Percentiles rank a stretch among this genome's conserved stretches.
phyloP scores from a whole-genome alignment of 2,329 filamentous ascomycete genomes.

The Monilinia laxa region DNA sequence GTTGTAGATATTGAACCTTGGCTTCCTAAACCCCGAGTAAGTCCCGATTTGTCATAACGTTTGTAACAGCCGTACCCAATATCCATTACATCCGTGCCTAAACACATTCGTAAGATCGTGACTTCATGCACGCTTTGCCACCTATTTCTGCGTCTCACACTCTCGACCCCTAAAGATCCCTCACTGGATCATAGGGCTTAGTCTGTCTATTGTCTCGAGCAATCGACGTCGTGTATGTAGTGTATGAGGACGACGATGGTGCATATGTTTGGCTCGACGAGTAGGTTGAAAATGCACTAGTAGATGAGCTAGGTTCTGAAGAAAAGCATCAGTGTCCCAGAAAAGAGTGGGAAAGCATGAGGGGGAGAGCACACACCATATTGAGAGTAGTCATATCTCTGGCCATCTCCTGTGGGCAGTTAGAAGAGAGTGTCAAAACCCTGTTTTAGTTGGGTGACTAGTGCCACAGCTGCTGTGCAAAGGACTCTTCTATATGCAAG shows the following conservation, averaged over 20 bases:
- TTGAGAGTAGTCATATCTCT: conserved; percentile 12
- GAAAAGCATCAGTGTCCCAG: background rate
- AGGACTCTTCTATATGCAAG: background rate
- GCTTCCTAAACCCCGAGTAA: background rate
- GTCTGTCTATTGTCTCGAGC: background rate
- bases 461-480: background rate
- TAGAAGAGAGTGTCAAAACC: conserved; percentile 4
- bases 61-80: background rate
- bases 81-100: background rate
- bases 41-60: background rate
- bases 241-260: background rate
- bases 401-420: conserved; percentile 9
- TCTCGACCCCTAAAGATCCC: conserved; percentile 21
- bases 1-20: background rate
- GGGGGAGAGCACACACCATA: conserved; percentile 4
- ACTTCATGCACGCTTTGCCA: background rate
- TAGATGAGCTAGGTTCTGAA: background rate
- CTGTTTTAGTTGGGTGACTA: background rate
- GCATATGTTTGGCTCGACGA: background rate
- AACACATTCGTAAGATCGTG: background rate
- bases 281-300: conserved; percentile 8
- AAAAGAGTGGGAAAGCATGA: background rate
- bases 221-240: conserved; percentile 9
- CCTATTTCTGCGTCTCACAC: background rate
- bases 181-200: conserved; percentile 28